Conservation (phyloP, 2,329 filamentous ascomycete genomes). For the Aspergillus eucalypticola region DNA sequence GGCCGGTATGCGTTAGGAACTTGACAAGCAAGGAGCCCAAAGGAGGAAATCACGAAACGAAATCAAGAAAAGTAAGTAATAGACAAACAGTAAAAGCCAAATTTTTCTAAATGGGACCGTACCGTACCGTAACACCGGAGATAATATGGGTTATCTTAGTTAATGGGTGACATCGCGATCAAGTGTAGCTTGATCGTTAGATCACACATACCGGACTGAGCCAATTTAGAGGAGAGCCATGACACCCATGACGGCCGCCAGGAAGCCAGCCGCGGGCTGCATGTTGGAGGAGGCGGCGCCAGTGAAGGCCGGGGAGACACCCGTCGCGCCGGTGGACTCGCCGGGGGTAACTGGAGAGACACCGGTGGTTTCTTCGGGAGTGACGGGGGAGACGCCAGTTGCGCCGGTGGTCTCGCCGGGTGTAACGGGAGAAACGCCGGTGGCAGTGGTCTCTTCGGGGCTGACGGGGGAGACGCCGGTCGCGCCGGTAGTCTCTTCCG, state of each 20-base stretch:
- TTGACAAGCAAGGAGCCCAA: too few species aligned
- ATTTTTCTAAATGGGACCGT: neutral
- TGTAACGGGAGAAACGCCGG: neutral
- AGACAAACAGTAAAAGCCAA: neutral
- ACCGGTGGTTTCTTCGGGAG: constrained; percentile 4
- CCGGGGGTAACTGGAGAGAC: constrained; percentile 12
- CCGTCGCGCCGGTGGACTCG: neutral
- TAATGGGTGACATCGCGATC: neutral
- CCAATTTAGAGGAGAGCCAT: constrained; percentile 41
- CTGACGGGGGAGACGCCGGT: constrained; percentile 1
- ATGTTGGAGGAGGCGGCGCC: constrained; percentile 38
- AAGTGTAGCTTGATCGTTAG: neutral
- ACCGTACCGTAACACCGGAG: neutral
- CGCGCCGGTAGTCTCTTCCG: neutral
- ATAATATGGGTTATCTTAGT: neutral
- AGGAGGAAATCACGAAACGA: neutral
- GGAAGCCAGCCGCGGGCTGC: constrained; percentile 39
- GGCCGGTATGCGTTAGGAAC: too few species aligned
- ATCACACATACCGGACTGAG: neutral
- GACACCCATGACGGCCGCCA: constrained; percentile 39
- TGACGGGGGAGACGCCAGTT: constrained; percentile 4
- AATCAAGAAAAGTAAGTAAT: neutral
- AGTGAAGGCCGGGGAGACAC: constrained; percentile 25
- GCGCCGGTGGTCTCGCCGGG: constrained; percentile 3
- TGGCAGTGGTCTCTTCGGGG: constrained; percentile 4